Conservation (phyloP, 2,329 filamentous ascomycete genomes). For the Plenodomus biglobosus region DNA sequence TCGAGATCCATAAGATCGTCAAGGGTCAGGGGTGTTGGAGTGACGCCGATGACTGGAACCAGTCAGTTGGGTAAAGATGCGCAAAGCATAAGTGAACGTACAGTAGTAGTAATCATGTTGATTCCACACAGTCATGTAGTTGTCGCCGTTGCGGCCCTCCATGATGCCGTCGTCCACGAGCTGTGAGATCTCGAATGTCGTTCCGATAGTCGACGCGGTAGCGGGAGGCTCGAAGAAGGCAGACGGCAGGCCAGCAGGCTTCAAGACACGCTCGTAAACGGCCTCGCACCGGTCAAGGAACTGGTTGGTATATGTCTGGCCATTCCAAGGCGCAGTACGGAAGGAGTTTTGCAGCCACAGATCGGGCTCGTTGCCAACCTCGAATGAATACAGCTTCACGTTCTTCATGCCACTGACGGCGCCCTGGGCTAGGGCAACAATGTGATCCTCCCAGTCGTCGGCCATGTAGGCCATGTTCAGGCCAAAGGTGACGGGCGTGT, state of each 20-base stretch:
- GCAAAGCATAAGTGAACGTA: slow-evolving; percentile 11
- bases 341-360: slow-evolving; percentile 50
- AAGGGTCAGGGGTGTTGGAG: slow-evolving; percentile 48
- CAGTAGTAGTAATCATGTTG: slow-evolving; percentile 59
- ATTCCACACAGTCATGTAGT: slow-evolving; percentile 51
- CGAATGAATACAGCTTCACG: slow-evolving; percentile 46
- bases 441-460: slow-evolving; percentile 48
- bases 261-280: slow-evolving; percentile 50
- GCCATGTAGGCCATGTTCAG: slow-evolving; percentile 54
- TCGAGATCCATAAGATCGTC: slow-evolving; percentile 50
- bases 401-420: slow-evolving; percentile 43
- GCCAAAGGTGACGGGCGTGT: slow-evolving; percentile 54
- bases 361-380: slow-evolving; percentile 50
- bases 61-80: slow-evolving; percentile 15
- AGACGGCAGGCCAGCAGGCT: slow-evolving; percentile 44
- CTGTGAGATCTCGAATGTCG: slow-evolving; percentile 51
- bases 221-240: slow-evolving; percentile 54
- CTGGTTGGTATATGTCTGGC: slow-evolving; percentile 48
- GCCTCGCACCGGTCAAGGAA: slow-evolving; percentile 50
- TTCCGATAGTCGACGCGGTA: slow-evolving; percentile 56
- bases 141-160: slow-evolving; percentile 39
- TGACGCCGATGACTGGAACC: slow-evolving; percentile 49
- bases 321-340: slow-evolving; percentile 49
- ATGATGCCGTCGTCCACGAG: slow-evolving; percentile 47
- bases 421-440: slow-evolving; percentile 47